Conservation (phyloP, 208 protist species). For the Crithidia acanthocephali region DNA sequence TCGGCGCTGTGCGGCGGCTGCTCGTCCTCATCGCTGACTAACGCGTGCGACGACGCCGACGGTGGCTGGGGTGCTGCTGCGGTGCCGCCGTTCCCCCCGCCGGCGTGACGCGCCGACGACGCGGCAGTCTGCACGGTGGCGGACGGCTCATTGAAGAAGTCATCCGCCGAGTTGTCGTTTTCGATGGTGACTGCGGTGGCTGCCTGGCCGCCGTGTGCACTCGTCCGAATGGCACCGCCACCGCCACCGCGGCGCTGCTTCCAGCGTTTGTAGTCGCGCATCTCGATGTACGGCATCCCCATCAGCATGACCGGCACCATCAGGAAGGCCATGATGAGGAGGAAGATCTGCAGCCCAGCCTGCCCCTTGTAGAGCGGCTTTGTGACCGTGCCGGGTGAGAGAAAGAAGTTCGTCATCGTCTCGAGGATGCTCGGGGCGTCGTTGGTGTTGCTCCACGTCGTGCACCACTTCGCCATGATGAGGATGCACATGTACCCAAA, state of each 20-base stretch:
- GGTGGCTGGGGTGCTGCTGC: not conserved
- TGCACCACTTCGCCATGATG: constrained; percentile 98
- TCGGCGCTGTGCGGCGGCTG: not conserved
- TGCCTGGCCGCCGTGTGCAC: not conserved
- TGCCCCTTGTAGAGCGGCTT: constrained; percentile 84
- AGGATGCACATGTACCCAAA: constrained; percentile 98
- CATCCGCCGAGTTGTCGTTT: constrained; percentile 2
- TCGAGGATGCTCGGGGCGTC: constrained; percentile 87
- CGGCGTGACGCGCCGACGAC: not conserved
- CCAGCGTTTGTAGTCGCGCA: constrained; percentile 52
- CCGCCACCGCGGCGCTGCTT: constrained; percentile 18
- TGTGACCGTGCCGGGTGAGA: constrained; percentile 79
- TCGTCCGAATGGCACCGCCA: not conserved
- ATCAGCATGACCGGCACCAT: constrained; percentile 88
- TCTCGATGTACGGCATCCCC: constrained; percentile 82
- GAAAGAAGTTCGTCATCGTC: constrained; percentile 95
- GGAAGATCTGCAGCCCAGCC: constrained; percentile 78
- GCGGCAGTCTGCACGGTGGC: constrained; percentile 4
- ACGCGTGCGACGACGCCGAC: not conserved
- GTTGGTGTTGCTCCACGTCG: constrained; percentile 87
- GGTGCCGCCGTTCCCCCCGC: not conserved
- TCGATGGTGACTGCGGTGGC: constrained; percentile 29
- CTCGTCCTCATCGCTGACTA: constrained; percentile 36
- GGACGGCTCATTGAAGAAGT: constrained; percentile 31
- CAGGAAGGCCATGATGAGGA: constrained; percentile 74